Percentiles rank a stretch among this genome's conserved stretches.
phyloP scores from a whole-genome alignment of 179 eudicot species.

The Sideroxylon spinosum region DNA sequence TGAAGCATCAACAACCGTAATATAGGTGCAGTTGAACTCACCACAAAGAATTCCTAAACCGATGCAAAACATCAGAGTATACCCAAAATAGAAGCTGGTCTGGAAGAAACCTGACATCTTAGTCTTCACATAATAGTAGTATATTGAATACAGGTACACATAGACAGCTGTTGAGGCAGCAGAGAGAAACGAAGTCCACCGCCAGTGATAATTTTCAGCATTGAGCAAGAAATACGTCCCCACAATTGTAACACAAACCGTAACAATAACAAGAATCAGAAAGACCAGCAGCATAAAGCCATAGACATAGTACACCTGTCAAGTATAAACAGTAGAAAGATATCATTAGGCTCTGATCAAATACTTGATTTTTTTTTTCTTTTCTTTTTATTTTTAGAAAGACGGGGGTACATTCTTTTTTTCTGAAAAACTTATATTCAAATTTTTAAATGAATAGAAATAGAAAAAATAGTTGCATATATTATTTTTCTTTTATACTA shows the following conservation, averaged over 20 bases:
- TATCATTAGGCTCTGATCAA: neutral
- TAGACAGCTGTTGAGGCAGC: slow-evolving; percentile 74
- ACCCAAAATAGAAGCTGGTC: slow-evolving; percentile 80
- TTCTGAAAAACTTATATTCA: too few species aligned
- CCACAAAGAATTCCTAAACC: slow-evolving; percentile 77
- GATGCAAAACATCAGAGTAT: slow-evolving; percentile 70
- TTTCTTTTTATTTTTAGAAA: too few species aligned
- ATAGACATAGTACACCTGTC: slow-evolving; percentile 71
- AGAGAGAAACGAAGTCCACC: slow-evolving; percentile 80
- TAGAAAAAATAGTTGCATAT: too few species aligned
- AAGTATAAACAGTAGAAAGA: neutral
- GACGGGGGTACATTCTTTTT: too few species aligned
- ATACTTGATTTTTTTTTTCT: too few species aligned
- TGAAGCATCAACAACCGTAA: neutral
- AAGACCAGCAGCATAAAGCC: slow-evolving; percentile 86
- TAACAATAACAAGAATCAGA: slow-evolving; percentile 59
- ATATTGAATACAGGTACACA: slow-evolving; percentile 59
- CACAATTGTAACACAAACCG: slow-evolving; percentile 76
- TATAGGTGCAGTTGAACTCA: slow-evolving; percentile 17
- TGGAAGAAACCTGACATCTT: slow-evolving; percentile 86
- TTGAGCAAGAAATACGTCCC: slow-evolving; percentile 79
- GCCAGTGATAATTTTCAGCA: slow-evolving; percentile 86
- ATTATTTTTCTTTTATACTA: too few species aligned
- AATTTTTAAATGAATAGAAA: too few species aligned
- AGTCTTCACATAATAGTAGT: slow-evolving; percentile 70